These are phyloP conservation scores for Crinitomyces ghanaensis DNA, from an alignment of 805 yeast genomes.

Conservation along the genomic window DNA sequence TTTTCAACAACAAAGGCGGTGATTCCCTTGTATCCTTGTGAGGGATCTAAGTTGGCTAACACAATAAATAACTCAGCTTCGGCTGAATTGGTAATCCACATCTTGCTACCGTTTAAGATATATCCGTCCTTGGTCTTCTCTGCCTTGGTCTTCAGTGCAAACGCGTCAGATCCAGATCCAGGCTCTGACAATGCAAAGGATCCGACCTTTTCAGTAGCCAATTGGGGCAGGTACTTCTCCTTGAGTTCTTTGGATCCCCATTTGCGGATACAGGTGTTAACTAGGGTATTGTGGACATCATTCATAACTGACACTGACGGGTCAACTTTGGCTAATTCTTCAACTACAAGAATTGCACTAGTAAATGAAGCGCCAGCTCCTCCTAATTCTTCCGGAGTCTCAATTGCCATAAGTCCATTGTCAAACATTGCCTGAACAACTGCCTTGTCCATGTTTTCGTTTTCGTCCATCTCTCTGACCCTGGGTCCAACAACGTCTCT, in stretches of 20 bases:
- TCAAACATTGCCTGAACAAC: conserved; percentile 27
- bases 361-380: conserved; percentile 37
- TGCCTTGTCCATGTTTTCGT: conserved; percentile 25
- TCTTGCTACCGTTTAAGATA: conserved; percentile 31
- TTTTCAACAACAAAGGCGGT: conserved; percentile 34
- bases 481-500: conserved; percentile 30
- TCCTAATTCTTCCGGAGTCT: conserved; percentile 35
- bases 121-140: conserved; percentile 29
- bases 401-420: conserved; percentile 35
- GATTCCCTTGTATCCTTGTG: conserved; percentile 34
- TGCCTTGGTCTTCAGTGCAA: conserved; percentile 32
- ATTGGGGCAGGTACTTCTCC: conserved; percentile 30
- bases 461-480: conserved; percentile 30
- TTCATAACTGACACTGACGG: conserved; percentile 33
- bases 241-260: conserved; percentile 29
- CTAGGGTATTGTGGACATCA: conserved; percentile 36
- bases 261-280: conserved; percentile 30
- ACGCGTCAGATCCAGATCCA: conserved; percentile 34
- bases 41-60: conserved; percentile 32
- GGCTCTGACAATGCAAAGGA: conserved; percentile 32
- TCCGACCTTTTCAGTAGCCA: conserved; percentile 28
- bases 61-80: conserved; percentile 33
- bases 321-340: conserved; percentile 34
- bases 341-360: conserved; percentile 34
- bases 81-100: conserved; percentile 36